Evolutionary conservation across 176 grass and related monocot genomes (phyloP).

Genomic region (Phoenix roebelenii): DNA sequence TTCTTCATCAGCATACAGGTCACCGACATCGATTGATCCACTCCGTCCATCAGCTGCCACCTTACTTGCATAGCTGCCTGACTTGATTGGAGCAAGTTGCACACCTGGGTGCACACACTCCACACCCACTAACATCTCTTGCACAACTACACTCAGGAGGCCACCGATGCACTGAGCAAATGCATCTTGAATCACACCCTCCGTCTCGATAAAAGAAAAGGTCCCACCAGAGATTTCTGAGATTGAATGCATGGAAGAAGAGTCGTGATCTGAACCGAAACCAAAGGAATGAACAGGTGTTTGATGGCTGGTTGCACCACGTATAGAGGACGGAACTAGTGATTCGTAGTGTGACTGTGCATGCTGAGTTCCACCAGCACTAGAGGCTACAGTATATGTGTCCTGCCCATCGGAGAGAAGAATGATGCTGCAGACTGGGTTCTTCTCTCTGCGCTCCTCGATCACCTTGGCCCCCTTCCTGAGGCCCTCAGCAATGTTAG

Average conservation of each 20-base stretch:
- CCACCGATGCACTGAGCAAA: constrained; percentile 83
- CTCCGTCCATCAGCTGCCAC: constrained; percentile 27
- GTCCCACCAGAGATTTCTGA: constrained; percentile 42
- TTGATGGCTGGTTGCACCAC: neutral
- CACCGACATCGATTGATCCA: constrained; percentile 24
- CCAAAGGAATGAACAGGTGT: constrained; percentile 68
- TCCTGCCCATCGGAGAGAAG: constrained; percentile 78
- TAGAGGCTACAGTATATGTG: constrained; percentile 21
- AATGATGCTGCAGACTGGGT: constrained; percentile 58
- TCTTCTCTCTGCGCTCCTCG: constrained; percentile 35
- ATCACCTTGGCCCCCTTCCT: constrained; percentile 24
- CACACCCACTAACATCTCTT: constrained; percentile 22
- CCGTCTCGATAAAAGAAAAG: constrained; percentile 65
- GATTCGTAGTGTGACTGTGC: constrained; percentile 20
- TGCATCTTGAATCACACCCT: constrained; percentile 50
- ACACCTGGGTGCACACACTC: constrained; percentile 20
- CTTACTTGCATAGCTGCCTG: constrained; percentile 41
- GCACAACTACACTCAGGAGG: constrained; percentile 47
- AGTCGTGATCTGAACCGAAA: constrained; percentile 66
- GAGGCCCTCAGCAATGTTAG: constrained; percentile 11
- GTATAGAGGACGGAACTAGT: constrained; percentile 28
- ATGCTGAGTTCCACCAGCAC: neutral
- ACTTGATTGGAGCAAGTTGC: constrained; percentile 22
- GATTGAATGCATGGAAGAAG: constrained; percentile 51
- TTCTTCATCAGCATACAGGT: constrained; percentile 60